Percentiles rank a stretch among this genome's conserved stretches.
phyloP scores from a whole-genome alignment of 169 alveolate species.

The Eimeria necatrix region DNA sequence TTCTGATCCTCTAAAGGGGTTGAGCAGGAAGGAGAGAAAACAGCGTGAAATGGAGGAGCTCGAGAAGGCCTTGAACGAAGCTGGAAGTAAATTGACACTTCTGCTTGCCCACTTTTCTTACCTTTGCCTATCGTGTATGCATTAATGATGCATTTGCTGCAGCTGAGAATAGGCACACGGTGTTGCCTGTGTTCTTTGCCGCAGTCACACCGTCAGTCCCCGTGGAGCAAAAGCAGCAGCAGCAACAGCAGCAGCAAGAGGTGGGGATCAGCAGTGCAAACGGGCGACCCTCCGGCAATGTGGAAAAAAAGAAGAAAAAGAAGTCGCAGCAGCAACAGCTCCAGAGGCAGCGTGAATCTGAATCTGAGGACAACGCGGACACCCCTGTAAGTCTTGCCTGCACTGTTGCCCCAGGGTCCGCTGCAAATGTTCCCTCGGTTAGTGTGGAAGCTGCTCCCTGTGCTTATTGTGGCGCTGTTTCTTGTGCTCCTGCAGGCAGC shows the following conservation, averaged over 20 bases:
- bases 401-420: neutral
- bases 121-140: neutral
- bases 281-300: conserved; percentile 30
- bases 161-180: neutral
- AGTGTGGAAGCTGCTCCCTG: neutral
- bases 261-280: conserved; percentile 31
- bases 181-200: neutral
- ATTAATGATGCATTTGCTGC: neutral
- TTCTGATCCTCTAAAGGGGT: conserved; percentile 55
- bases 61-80: conserved; percentile 60
- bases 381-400: conserved; percentile 31
- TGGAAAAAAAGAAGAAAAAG: conserved; percentile 25
- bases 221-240: conserved; percentile 49
- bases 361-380: conserved; percentile 56
- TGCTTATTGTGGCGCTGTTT: neutral
- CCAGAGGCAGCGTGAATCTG: conserved; percentile 58
- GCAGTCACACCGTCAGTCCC: conserved; percentile 57
- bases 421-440: neutral
- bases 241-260: conserved; percentile 31
- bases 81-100: conserved; percentile 27
- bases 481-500: conserved; percentile 57
- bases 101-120: neutral
- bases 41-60: conserved; percentile 68
- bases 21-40: conserved; percentile 61
- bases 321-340: conserved; percentile 37